These are phyloP conservation scores for Nicotiana paniculata DNA, from an alignment of 257 asterid species.

Conservation along the genomic window DNA sequence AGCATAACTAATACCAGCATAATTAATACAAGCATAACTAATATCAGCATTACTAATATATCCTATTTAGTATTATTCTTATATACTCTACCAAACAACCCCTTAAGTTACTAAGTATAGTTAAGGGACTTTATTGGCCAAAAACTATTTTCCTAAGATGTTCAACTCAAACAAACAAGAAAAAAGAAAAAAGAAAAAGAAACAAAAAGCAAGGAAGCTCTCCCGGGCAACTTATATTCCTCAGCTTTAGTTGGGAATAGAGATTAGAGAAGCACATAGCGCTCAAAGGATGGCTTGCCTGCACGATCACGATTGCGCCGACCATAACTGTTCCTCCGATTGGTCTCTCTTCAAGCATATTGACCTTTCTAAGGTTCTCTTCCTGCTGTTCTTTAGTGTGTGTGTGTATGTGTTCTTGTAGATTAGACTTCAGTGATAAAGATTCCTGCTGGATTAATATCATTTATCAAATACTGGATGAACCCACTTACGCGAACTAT, in stretches of 20 bases:
- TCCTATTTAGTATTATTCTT: no score
- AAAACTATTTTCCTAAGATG: not conserved
- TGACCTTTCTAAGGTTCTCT: constrained; percentile 69
- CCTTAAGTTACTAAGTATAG: no score
- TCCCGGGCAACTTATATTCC: not conserved
- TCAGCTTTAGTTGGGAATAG: not conserved
- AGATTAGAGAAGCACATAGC: not conserved
- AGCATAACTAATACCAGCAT: no score
- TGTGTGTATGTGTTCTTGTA: not conserved
- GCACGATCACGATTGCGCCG: constrained; percentile 98
- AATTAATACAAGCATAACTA: no score
- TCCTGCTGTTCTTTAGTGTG: not conserved
- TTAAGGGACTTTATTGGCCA: no score
- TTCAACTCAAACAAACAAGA: not conserved
- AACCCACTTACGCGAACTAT: not conserved
- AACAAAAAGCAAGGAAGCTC: not conserved
- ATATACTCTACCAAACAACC: no score
- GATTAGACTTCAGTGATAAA: not conserved
- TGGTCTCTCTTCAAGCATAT: constrained; percentile 93
- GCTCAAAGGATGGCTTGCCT: constrained; percentile 41
- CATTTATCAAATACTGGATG: not conserved
- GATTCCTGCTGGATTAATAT: not conserved
- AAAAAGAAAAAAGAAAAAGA: not conserved
- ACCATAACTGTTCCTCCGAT: constrained; percentile 82
- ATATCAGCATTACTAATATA: no score